phyloP scores from a whole-genome alignment of 169 alveolate species.

The Eimeria necatrix region DNA sequence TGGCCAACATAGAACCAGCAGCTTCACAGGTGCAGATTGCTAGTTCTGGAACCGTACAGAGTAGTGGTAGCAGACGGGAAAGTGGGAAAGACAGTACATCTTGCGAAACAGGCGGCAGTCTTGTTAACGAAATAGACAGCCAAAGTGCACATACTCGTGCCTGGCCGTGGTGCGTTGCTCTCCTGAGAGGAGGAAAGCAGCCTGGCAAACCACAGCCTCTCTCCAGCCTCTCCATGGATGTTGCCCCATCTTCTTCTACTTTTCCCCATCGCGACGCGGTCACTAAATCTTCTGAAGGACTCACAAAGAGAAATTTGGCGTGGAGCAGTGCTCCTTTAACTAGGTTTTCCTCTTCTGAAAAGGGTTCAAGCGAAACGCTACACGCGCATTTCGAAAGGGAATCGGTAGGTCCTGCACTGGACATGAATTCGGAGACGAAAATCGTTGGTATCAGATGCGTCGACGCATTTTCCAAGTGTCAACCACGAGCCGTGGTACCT shows the following conservation, averaged over 20 bases:
- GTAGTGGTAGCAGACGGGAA: background rate
- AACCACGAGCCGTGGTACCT: no score
- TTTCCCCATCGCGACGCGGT: no score
- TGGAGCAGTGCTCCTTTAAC: no score
- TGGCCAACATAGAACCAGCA: background rate
- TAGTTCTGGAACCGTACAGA: background rate
- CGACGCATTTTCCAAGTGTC: no score
- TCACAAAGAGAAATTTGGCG: no score
- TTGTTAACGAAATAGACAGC: background rate
- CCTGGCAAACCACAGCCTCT: background rate
- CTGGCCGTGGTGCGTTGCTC: constrained; percentile 4
- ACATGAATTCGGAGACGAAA: no score
- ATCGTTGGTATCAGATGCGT: no score
- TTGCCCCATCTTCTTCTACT: background rate
- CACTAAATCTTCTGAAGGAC: no score
- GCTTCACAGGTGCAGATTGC: background rate
- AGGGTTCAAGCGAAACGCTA: no score
- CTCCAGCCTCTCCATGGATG: background rate
- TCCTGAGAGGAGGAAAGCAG: background rate
- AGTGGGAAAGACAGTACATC: background rate
- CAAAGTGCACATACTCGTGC: background rate
- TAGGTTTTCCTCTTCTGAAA: no score
- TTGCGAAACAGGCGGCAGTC: background rate
- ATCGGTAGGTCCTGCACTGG: no score
- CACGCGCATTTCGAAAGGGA: no score